Conservation (phyloP, 805 yeast genomes). For the Yamadazyma tumulicola region DNA sequence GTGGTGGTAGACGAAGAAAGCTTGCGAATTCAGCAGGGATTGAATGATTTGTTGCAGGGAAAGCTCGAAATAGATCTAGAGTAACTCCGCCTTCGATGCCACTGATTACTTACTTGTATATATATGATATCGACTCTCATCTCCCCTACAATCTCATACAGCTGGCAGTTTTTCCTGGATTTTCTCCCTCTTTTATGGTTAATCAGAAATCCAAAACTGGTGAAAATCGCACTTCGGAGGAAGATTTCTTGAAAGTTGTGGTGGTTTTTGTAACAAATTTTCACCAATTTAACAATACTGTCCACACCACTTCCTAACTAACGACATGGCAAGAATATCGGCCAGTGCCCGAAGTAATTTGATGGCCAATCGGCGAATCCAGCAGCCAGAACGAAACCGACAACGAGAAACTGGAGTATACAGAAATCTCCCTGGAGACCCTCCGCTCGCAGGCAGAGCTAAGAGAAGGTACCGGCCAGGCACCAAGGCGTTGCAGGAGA, state of each 20-base stretch:
- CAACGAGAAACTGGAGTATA: constrained; percentile 9
- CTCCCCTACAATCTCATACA: too few species aligned
- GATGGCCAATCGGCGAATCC: neutral
- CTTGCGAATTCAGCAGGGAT: constrained; percentile 50
- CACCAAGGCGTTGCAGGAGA: constrained; percentile 63
- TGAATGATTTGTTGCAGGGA: constrained; percentile 49
- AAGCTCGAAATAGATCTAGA: constrained; percentile 24
- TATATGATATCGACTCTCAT: too few species aligned
- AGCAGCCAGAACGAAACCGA: constrained; percentile 1
- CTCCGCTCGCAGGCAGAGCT: constrained; percentile 24
- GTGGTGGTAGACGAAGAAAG: constrained; percentile 59
- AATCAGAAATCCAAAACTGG: neutral
- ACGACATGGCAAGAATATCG: constrained; percentile 9
- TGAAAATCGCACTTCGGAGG: neutral
- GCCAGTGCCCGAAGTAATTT: neutral
- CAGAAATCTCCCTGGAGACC: constrained; percentile 17
- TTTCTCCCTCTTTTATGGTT: neutral
- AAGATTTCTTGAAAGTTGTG: neutral
- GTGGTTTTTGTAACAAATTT: too few species aligned
- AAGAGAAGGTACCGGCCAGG: constrained; percentile 58
- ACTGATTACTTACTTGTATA: too few species aligned
- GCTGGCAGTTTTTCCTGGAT: too few species aligned
- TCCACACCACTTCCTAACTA: neutral
- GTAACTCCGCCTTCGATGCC: too few species aligned
- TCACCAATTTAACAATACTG: too few species aligned